These are phyloP conservation scores for Strobilomyces confusus DNA, from an alignment of 768 basidiomycete species.

Conservation along the genomic window DNA sequence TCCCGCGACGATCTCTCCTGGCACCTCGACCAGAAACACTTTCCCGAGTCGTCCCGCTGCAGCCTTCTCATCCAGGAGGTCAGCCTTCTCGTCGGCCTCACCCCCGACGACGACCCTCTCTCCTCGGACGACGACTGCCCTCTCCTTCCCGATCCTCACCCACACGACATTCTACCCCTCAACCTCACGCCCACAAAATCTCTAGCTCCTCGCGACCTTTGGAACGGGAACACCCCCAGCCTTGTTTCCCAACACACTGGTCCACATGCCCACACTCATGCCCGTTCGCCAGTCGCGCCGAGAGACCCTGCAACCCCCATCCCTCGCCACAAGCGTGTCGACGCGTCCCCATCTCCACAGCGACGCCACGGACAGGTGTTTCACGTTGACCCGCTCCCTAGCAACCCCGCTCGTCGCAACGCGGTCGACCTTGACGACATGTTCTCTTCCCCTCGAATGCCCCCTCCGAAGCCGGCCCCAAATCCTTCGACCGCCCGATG, in stretches of 20 bases:
- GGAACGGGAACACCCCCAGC: too few species aligned
- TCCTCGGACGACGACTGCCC: background rate
- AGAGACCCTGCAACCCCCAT: background rate
- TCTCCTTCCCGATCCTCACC: background rate
- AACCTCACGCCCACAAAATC: slow-evolving; percentile 18
- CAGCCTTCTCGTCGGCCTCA: slow-evolving; percentile 29
- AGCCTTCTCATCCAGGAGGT: slow-evolving; percentile 32
- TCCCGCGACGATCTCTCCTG: slow-evolving; percentile 16
- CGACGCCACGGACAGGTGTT: slow-evolving; percentile 29
- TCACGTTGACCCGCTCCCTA: slow-evolving; percentile 5
- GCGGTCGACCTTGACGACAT: slow-evolving; percentile 7
- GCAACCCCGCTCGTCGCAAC: background rate
- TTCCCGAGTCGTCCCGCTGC: slow-evolving; percentile 16
- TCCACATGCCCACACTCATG: background rate
- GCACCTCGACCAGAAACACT: slow-evolving; percentile 10
- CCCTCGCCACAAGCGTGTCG: slow-evolving; percentile 7
- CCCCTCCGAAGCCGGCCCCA: slow-evolving; percentile 21
- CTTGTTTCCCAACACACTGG: too few species aligned
- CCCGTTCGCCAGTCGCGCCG: background rate
- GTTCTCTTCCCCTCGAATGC: slow-evolving; percentile 16
- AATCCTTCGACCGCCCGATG: slow-evolving; percentile 15
- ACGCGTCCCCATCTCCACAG: slow-evolving; percentile 3
- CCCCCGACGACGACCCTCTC: slow-evolving; percentile 17
- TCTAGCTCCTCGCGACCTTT: slow-evolving; percentile 10
- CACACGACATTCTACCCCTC: slow-evolving; percentile 17